Conservation (phyloP, 2,329 filamentous ascomycete species). For the Ascosphaera apis region DNA sequence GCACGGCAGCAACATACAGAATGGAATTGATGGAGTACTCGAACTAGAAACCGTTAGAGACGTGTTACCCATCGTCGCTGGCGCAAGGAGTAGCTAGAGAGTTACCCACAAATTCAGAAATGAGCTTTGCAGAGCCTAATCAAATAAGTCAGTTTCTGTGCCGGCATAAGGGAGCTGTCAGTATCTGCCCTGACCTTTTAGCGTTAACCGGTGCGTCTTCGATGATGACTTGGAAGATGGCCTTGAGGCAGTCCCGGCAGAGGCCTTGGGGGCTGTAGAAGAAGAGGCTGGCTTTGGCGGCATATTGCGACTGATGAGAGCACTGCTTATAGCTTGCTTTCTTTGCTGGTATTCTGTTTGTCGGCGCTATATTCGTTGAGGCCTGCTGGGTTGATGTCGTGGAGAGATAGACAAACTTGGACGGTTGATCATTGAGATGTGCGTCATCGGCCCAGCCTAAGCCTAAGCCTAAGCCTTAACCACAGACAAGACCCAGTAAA, state of each 20-base stretch:
- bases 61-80: constrained; percentile 5
- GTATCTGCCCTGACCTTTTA: too few species aligned
- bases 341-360: constrained; percentile 11
- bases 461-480: too few species aligned
- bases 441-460: too few species aligned
- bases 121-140: constrained; percentile 53
- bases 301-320: too few species aligned
- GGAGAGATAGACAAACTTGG: too few species aligned
- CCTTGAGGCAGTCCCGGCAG: too few species aligned
- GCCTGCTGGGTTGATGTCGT: too few species aligned
- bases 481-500: too few species aligned
- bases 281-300: neutral
- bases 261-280: constrained; percentile 12
- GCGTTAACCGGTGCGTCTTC: constrained; percentile 82
- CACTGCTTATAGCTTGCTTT: constrained; percentile 11
- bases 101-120: constrained; percentile 71
- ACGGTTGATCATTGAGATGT: too few species aligned
- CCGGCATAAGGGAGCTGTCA: neutral
- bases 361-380: constrained; percentile 3
- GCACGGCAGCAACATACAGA: constrained; percentile 32
- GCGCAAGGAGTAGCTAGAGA: neutral
- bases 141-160: constrained; percentile 10
- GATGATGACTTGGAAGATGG: constrained; percentile 57
- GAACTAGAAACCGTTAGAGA: constrained; percentile 33
- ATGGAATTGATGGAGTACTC: constrained; percentile 98